phyloP scores from a whole-genome alignment of 495 filamentous ascomycete genomes.

The Penicillium chermesinum region DNA sequence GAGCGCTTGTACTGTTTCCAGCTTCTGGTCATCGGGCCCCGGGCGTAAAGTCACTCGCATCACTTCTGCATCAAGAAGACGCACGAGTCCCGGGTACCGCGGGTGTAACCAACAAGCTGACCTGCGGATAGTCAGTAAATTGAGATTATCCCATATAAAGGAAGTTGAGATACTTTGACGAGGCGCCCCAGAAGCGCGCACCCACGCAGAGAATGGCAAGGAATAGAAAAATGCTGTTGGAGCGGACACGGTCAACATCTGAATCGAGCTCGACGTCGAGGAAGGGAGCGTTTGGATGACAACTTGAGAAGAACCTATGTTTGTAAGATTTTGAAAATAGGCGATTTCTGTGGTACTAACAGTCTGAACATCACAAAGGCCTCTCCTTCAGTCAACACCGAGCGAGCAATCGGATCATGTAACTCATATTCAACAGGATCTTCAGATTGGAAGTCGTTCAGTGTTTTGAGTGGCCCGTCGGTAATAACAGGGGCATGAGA shows the following conservation, averaged over 20 bases:
- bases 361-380: conserved; percentile 1
- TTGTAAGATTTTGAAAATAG: neutral
- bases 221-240: neutral
- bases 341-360: neutral
- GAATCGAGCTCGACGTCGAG: neutral
- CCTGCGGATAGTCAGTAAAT: neutral
- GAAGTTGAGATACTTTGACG: neutral
- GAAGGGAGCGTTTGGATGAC: conserved; percentile 2
- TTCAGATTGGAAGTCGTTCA: conserved; percentile 2
- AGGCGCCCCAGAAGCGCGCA: conserved; percentile 3
- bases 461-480: conserved; percentile 2
- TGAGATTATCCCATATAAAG: neutral
- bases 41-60: conserved; percentile 3
- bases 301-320: neutral
- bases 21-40: neutral
- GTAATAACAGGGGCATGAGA: conserved; percentile 1
- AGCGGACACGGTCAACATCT: neutral
- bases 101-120: conserved; percentile 1
- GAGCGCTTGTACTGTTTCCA: conserved; percentile 1
- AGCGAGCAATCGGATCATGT: neutral
- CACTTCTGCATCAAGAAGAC: conserved; percentile 2
- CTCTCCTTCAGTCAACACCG: conserved; percentile 1
- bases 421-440: neutral
- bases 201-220: neutral
- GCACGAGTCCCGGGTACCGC: neutral